phyloP scores from a whole-genome alignment of 139 green algal species.

The Desmodesmus armatus region DNA sequence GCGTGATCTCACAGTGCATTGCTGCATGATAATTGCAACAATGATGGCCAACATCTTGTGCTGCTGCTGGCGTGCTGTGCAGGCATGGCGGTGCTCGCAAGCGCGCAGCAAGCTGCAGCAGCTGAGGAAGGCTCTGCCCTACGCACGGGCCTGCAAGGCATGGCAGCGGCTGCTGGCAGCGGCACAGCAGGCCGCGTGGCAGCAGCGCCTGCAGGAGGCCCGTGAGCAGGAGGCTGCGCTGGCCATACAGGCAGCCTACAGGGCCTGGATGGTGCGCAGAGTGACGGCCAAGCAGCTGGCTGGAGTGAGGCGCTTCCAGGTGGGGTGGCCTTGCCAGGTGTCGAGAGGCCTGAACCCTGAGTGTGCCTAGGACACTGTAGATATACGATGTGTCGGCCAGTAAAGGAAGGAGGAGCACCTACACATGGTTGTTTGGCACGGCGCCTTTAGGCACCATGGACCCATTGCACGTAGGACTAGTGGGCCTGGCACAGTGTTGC shows the following conservation, averaged over 20 bases:
- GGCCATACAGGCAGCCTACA: slow-evolving; percentile 58
- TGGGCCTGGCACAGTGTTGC: no score
- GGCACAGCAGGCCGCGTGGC: neutral
- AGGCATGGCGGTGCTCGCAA: slow-evolving; percentile 41
- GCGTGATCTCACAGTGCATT: no score
- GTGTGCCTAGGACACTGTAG: no score
- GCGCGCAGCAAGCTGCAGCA: neutral
- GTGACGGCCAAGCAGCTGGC: slow-evolving; percentile 1
- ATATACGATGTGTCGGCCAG: no score
- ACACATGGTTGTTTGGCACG: no score
- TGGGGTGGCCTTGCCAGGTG: slow-evolving; percentile 2
- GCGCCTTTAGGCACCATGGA: no score
- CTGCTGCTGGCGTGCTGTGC: neutral
- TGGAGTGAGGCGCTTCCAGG: slow-evolving; percentile 31
- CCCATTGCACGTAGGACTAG: no score
- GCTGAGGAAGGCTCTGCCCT: slow-evolving; percentile 29
- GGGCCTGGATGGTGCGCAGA: slow-evolving; percentile 51
- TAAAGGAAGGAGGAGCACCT: no score
- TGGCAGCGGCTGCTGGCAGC: neutral
- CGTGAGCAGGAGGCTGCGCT: slow-evolving; percentile 43
- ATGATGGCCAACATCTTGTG: no score
- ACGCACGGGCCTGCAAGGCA: neutral
- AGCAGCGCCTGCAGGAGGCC: slow-evolving; percentile 4
- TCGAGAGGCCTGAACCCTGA: no score
- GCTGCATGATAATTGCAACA: no score